A percentile compares a stretch with the other conserved stretches of the same genome.
Evolutionary conservation across 768 basidiomycete genomes (phyloP).

Genomic region (Hygrophorus pudorinus): DNA sequence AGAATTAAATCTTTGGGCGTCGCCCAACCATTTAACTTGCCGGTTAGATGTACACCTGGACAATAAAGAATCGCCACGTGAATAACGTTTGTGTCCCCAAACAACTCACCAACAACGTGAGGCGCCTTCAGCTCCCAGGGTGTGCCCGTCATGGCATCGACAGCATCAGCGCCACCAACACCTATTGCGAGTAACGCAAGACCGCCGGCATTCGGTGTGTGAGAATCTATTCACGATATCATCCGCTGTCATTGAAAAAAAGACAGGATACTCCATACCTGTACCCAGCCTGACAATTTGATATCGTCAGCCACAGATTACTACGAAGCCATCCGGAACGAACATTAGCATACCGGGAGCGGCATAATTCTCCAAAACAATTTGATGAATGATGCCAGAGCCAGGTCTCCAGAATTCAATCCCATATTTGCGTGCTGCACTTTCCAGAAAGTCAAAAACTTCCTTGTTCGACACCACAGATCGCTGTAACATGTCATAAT

Average conservation of each 20-base stretch:
- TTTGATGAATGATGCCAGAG: constrained; percentile 95
- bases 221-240: constrained; percentile 53
- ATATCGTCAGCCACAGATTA: constrained; percentile 7
- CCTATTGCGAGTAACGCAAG: constrained; percentile 95
- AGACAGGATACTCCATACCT: constrained; percentile 29
- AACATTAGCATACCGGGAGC: constrained; percentile 92
- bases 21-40: constrained; percentile 81
- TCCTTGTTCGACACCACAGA: constrained; percentile 88
- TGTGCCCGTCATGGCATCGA: constrained; percentile 96
- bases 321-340: constrained; percentile 12
- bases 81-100: neutral
- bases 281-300: constrained; percentile 58
- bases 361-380: constrained; percentile 95
- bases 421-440: constrained; percentile 82
- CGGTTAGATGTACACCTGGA: constrained; percentile 82
- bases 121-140: constrained; percentile 98
- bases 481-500: constrained; percentile 31
- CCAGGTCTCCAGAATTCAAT: constrained; percentile 99
- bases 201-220: constrained; percentile 97
- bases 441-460: constrained; percentile 95
- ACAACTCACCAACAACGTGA: constrained; percentile 59
- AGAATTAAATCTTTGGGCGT: constrained; percentile 96
- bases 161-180: constrained; percentile 97
- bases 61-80: neutral
- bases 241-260: neutral